Percentiles rank a stretch among this genome's conserved stretches.
These are phyloP conservation scores for Eucalyptus erythrocorys DNA, from an alignment of 345 rosid species.

Conservation along the genomic window DNA sequence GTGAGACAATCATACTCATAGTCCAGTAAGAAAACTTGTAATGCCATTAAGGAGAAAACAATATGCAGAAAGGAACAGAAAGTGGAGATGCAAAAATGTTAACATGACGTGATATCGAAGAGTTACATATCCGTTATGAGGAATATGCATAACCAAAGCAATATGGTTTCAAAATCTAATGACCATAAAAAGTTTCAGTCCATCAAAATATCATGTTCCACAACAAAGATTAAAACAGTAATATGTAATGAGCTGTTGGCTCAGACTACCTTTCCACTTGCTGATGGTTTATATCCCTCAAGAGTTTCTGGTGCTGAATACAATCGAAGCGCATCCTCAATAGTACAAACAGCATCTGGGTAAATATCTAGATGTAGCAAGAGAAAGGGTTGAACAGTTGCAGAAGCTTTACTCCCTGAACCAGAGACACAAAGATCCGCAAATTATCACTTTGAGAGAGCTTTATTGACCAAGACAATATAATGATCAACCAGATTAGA, in stretches of 20 bases:
- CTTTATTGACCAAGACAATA: neutral
- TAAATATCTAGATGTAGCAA: slow-evolving; percentile 84
- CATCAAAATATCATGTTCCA: neutral
- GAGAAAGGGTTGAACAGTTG: slow-evolving; percentile 78
- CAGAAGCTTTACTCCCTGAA: slow-evolving; percentile 75
- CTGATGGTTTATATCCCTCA: slow-evolving; percentile 76
- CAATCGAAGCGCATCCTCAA: slow-evolving; percentile 81
- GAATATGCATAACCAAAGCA: neutral
- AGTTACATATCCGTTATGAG: neutral
- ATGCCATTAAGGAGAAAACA: neutral
- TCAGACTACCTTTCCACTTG: slow-evolving; percentile 64
- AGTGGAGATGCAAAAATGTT: neutral
- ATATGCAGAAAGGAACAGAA: neutral
- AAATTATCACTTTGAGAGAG: neutral
- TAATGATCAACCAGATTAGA: neutral
- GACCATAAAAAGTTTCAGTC: neutral
- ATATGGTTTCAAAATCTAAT: neutral
- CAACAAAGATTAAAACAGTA: neutral
- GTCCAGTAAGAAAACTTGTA: neutral
- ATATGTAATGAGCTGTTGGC: neutral
- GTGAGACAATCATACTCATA: neutral
- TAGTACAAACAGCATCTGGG: slow-evolving; percentile 55
- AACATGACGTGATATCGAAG: neutral
- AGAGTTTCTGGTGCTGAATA: slow-evolving; percentile 73
- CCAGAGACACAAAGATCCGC: neutral